phyloP scores from a whole-genome alignment of 202 grass and related monocot species.

The Miscanthus sacchariflorus region DNA sequence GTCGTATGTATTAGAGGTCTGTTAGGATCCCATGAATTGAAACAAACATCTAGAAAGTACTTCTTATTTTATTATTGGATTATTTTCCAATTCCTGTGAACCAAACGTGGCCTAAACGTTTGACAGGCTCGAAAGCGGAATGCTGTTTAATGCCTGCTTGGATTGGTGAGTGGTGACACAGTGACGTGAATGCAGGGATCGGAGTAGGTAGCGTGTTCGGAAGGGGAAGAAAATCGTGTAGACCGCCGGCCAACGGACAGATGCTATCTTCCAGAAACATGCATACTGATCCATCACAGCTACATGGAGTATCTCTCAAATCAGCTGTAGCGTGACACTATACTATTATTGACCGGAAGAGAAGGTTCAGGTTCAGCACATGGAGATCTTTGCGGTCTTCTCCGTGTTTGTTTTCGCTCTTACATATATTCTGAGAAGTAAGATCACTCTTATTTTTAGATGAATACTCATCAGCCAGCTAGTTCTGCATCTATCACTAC shows the following conservation, averaged over 20 bases:
- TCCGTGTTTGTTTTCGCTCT: conserved; percentile 12
- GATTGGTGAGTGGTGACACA: background rate
- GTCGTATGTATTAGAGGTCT: too few species aligned
- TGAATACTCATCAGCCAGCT: too few species aligned
- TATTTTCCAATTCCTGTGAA: too few species aligned
- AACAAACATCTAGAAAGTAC: too few species aligned
- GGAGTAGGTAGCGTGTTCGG: background rate
- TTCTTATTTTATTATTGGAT: too few species aligned
- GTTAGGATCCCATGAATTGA: too few species aligned
- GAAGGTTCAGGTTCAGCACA: conserved; percentile 23
- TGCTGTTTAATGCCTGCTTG: too few species aligned
- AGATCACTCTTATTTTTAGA: too few species aligned
- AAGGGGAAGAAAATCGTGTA: background rate
- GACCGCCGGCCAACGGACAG: background rate
- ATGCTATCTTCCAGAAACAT: conserved; percentile 24
- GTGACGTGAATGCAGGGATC: background rate
- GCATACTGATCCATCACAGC: background rate
- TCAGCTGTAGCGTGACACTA: background rate
- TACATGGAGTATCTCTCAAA: background rate
- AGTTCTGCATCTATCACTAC: too few species aligned
- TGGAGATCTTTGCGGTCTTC: conserved; percentile 42
- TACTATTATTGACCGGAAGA: conserved; percentile 20
- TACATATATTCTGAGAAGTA: too few species aligned
- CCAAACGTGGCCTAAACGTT: too few species aligned
- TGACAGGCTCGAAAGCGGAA: too few species aligned